phyloP scores from a whole-genome alignment of 495 filamentous ascomycete genomes.

The Echria macrotheca region DNA sequence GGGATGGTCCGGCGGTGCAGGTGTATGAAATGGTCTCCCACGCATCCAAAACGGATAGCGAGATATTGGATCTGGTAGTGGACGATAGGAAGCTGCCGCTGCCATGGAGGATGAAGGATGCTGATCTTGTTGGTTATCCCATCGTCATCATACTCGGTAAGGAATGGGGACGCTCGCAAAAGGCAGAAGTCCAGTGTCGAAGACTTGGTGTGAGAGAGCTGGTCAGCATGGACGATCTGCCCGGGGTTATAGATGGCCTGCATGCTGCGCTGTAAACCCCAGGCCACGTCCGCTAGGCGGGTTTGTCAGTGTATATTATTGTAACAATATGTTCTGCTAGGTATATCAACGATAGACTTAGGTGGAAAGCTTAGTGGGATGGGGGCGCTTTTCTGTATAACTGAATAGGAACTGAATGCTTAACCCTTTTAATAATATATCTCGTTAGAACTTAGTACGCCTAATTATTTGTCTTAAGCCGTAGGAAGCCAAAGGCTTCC shows the following conservation, averaged over 20 bases:
- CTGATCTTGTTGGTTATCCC: slow-evolving; percentile 84
- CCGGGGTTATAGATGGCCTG: slow-evolving; percentile 8
- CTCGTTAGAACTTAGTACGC: no score
- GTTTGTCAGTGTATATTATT: no score
- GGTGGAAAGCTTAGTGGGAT: no score
- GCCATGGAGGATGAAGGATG: slow-evolving; percentile 82
- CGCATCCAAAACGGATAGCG: background rate
- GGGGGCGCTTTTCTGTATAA: no score
- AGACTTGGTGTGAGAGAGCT: slow-evolving; percentile 31
- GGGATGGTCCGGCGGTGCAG: slow-evolving; percentile 44
- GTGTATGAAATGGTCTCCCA: slow-evolving; percentile 50
- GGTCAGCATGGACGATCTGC: slow-evolving; percentile 26
- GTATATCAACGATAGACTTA: no score
- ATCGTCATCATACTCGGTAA: slow-evolving; percentile 73
- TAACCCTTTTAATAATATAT: no score
- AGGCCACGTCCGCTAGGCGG: no score
- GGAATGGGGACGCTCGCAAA: slow-evolving; percentile 57
- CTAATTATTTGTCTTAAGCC: no score
- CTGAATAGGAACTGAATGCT: no score
- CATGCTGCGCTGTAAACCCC: slow-evolving; percentile 10
- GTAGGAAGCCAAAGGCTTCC: no score
- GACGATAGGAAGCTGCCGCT: slow-evolving; percentile 70
- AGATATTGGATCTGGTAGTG: slow-evolving; percentile 50
- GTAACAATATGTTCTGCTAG: no score
- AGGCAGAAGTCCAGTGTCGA: slow-evolving; percentile 75